phyloP scores from a whole-genome alignment of 352 stramenopile genomes.

The Pythium angustatum region DNA sequence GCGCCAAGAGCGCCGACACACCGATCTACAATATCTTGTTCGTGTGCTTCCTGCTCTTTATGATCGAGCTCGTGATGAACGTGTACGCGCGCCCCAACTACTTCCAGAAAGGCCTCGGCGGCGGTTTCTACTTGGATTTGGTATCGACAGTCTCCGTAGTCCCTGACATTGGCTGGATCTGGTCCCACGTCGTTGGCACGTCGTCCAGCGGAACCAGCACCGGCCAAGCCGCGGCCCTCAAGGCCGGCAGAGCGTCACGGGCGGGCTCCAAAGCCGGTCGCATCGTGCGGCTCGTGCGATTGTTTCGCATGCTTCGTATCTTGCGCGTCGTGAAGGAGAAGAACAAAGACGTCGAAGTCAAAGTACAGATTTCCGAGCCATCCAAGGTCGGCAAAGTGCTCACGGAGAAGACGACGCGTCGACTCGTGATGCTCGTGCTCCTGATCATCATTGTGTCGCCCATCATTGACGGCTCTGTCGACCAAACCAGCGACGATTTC shows the following conservation, averaged over 20 bases:
- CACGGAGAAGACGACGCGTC: conserved; percentile 93
- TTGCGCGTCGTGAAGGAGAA: conserved; percentile 77
- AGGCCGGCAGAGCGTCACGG: conserved; percentile 82
- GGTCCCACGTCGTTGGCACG: conserved; percentile 53
- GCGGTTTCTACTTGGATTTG: conserved; percentile 94
- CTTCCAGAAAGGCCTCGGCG: conserved; percentile 69
- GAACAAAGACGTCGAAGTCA: conserved; percentile 58
- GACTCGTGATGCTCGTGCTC: conserved; percentile 90
- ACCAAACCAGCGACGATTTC: conserved; percentile 74
- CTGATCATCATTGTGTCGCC: conserved; percentile 86
- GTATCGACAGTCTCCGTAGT: conserved; percentile 93
- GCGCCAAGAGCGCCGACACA: conserved; percentile 61
- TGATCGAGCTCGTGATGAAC: conserved; percentile 62
- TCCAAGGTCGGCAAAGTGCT: conserved; percentile 95
- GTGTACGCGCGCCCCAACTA: conserved; percentile 78
- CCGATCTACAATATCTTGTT: conserved; percentile 83
- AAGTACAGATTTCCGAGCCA: conserved; percentile 82
- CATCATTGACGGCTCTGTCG: conserved; percentile 76
- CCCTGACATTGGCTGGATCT: conserved; percentile 89
- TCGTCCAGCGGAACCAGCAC: conserved; percentile 26
- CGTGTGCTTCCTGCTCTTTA: conserved; percentile 76
- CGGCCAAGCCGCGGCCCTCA: conserved; percentile 67
- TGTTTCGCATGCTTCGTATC: conserved; percentile 91
- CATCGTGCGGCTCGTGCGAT: conserved; percentile 91
- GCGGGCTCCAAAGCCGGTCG: conserved; percentile 86